Base-by-base conservation (phyloP, 164 flowering plant genomes). In the Sextonia rubra region DNA sequence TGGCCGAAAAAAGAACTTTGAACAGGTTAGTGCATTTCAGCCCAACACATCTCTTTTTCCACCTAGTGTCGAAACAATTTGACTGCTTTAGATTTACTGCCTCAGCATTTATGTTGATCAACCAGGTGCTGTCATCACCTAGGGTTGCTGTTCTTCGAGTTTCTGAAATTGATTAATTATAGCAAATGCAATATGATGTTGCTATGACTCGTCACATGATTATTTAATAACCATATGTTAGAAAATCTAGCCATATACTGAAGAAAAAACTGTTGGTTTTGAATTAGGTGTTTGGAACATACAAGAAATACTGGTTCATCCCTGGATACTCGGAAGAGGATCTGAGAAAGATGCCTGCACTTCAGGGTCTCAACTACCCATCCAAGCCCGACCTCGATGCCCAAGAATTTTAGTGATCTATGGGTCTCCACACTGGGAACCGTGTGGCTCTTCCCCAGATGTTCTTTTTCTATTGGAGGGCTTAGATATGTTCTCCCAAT, bases 361-460 rank as follows among this genome's bases (percentile, higher is more conserved):
- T 95, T 69, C 98, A 95, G 78, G 99, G 99, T 60, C 88, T 95
- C 64, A 94, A 95, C 56, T 95, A 91, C 71, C 99, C 97, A 61
- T 91, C 94, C 61, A 92, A 87, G 73, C 95, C 97, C 3, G 97
- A 88, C 8, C 77, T 88, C 69, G 93, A 89, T 64, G 81, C 80
- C 61, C 91, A 94, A 68, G 92, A 86, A 68, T 84, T 87, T 74
- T 91, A 79, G 32, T 29, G n/a, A 27, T 29, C 22, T 7, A 1
- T 15, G 7, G 30, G 66, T 29, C 0, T 26, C 27, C 44, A 12
- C 32, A 26, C 17, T 4, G 30, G 18, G 44, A 64, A 64, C 27
- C 23, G 14, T 7, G 29, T 11, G 9, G 12, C 20, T 29, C 27
- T 32, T 47, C 17, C 47, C 20, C 5, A 30, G 15, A 47, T 27